Evolutionary conservation across 331 rosid species (phyloP), one percentile per base, ranked within the genome.

Genomic region (Erythrophleum ivorense): DNA sequence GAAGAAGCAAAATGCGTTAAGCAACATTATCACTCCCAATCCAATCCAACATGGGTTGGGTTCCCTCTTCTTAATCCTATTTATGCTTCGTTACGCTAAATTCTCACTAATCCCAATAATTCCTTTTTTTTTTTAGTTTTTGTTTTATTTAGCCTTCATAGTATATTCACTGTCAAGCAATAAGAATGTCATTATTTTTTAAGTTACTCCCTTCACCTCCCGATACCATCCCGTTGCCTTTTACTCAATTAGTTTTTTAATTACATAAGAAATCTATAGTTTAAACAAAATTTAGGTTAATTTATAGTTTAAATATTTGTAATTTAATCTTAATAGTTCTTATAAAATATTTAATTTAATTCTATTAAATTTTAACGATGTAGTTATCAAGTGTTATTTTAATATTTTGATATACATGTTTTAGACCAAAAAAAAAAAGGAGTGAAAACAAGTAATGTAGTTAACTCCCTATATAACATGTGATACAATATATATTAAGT

Each of bases 31-130:
- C 75, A 31, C 72, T 5, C 80, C 90, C 29, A 58, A 58, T 21
- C 64, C 64, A 9, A 21, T 24, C 64, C 21, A 9, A 7, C 24
- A 24, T 24, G 29, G 29, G 29, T 24, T 38, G 6, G 6, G 6
- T 58, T 11, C 16, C 84, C 83, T 81, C 66, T 80, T 45, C 24
- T 75, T 72, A 76, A 81, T 79, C 87, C 80, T 84, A 78, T 92
- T 84, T 82, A 87, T 92, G 88, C 91, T 92, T 91, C 97, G 91
- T 94, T 91, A 92, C 97, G 98, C 95, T 88, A 94, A 94, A 91
- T 89, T 88, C 91, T 94, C 97, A 80, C 97, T 80, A 90, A 92
- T 90, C 92, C 91, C 98, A 18, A 94, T 88, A 67, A 38, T 66
- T 40, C 72, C 53, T 29, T 43, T 40, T 1, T 63, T 63, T 33